Evolutionary conservation across 176 grass and related monocot genomes (phyloP).

Genomic region (Ensete glaucum): DNA sequence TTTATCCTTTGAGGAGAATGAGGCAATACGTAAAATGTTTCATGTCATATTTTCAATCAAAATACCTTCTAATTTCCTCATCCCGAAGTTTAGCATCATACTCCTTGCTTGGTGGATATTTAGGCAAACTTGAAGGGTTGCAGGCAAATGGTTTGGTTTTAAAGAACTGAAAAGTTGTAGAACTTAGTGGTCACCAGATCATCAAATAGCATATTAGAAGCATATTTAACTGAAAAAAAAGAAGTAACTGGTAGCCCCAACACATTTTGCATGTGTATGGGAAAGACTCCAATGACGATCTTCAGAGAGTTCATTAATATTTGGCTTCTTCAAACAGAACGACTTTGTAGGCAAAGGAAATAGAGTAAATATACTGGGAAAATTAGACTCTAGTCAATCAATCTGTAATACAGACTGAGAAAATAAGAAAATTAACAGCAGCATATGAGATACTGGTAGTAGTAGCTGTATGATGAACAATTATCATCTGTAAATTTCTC

Average conservation of each 20-base stretch:
- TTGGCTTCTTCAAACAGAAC: neutral
- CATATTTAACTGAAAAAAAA: neutral
- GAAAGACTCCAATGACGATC: neutral
- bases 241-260: neutral
- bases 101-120: constrained; percentile 85
- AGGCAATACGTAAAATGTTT: neutral
- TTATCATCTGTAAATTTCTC: neutral
- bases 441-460: neutral
- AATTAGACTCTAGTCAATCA: neutral
- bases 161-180: constrained; percentile 46
- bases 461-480: neutral
- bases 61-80: constrained; percentile 42
- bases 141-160: constrained; percentile 50
- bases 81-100: constrained; percentile 65
- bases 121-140: constrained; percentile 53
- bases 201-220: neutral
- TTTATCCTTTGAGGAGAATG: neutral
- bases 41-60: neutral
- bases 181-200: constrained; percentile 7
- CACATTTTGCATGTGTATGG: neutral
- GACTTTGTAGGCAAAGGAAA: neutral
- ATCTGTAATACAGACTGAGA: neutral
- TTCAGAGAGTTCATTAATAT: neutral
- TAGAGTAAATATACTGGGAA: neutral
- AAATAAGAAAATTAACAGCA: neutral